Evolutionary conservation across 176 grass and related monocot species (phyloP).

Genomic region (Bothriochloa decipiens): DNA sequence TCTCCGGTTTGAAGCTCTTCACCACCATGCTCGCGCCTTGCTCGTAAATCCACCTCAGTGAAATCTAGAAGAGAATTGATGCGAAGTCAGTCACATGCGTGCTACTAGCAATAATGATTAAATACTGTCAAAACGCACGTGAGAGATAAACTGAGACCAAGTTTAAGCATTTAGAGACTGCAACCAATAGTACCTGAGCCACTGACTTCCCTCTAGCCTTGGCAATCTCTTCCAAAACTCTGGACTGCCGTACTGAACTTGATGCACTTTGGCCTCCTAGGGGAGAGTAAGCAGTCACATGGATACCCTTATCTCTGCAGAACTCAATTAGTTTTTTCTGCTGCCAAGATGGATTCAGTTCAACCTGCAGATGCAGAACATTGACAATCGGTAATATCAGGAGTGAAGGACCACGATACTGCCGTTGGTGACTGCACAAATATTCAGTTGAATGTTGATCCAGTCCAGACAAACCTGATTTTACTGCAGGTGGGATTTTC

Average conservation of each 20-base stretch:
- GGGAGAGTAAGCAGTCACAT: conserved; percentile 57
- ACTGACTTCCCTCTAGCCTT: conserved; percentile 60
- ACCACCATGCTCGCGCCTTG: conserved; percentile 63
- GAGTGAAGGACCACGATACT: neutral
- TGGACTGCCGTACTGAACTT: conserved; percentile 46
- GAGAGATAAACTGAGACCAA: neutral
- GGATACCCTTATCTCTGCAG: conserved; percentile 51
- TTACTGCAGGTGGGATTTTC: conserved; percentile 53
- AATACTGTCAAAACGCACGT: neutral
- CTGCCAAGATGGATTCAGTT: conserved; percentile 61
- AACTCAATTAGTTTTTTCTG: conserved; percentile 55
- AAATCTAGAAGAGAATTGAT: conserved; percentile 46
- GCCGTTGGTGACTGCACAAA: neutral
- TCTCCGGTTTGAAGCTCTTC: conserved; percentile 61
- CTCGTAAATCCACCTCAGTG: conserved; percentile 65
- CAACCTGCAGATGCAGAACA: conserved; percentile 42
- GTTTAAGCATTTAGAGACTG: conserved; percentile 16
- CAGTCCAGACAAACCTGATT: conserved; percentile 59
- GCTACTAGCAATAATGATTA: neutral
- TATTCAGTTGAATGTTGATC: neutral
- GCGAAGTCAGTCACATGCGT: neutral
- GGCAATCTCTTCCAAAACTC: conserved; percentile 58
- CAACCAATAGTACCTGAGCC: conserved; percentile 52
- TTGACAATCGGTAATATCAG: neutral
- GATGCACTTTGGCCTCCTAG: conserved; percentile 47